A percentile compares a stretch with the other conserved stretches of the same genome.
Conservation (phyloP, 2,329 filamentous ascomycete species). For the Colletotrichum zoysiae region DNA sequence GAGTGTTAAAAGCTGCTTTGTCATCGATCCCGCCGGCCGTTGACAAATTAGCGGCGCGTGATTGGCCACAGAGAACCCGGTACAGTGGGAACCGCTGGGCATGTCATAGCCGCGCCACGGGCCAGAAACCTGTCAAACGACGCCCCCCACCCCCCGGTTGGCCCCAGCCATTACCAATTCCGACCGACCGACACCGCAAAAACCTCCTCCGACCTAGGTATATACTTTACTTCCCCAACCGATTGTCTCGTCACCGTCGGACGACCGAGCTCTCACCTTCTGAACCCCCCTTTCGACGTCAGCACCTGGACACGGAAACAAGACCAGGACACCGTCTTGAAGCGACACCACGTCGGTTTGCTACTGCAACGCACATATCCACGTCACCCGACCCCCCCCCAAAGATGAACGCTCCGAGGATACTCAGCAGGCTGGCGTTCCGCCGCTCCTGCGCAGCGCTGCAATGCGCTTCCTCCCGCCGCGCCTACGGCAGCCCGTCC, state of each 20-base stretch:
- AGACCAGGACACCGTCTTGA: neutral
- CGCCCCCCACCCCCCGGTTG: constrained; percentile 16
- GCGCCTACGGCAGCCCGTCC: constrained; percentile 45
- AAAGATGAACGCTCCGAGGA: constrained; percentile 40
- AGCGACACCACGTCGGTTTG: neutral
- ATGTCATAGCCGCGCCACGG: constrained; percentile 42
- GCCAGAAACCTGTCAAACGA: constrained; percentile 34
- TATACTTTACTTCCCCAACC: constrained; percentile 16
- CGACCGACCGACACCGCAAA: constrained; percentile 25
- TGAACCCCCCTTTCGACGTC: neutral
- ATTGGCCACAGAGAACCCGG: constrained; percentile 20
- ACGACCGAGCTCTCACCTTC: neutral
- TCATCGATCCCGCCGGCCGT: constrained; percentile 9
- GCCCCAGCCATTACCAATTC: constrained; percentile 30
- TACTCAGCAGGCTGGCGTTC: constrained; percentile 39
- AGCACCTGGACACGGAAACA: neutral
- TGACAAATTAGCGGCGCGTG: constrained; percentile 33
- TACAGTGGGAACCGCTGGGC: constrained; percentile 4
- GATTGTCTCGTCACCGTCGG: constrained; percentile 20
- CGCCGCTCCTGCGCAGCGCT: constrained; percentile 36
- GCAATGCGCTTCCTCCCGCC: constrained; percentile 36
- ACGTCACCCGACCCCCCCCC: neutral
- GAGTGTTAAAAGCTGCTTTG: constrained; percentile 26
- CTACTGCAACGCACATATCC: constrained; percentile 3
- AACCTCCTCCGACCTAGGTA: constrained; percentile 32